Conservation (phyloP, 148 eudicot genomes). For the Silene uniflora region DNA sequence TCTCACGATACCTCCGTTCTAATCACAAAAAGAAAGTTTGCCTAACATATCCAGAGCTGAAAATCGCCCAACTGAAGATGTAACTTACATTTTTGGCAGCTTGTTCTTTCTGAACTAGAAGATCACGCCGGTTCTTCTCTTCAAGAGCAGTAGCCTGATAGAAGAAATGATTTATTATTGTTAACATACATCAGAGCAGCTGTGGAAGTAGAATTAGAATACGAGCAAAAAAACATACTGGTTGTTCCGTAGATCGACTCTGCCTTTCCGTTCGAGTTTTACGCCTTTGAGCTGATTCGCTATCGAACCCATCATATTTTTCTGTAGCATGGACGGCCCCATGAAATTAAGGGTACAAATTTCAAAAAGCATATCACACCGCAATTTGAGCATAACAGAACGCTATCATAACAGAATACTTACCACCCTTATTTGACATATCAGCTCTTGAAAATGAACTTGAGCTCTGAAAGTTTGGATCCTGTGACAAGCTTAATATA, state of each 20-base stretch:
- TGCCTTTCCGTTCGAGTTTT: slow-evolving; percentile 86
- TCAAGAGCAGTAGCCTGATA: slow-evolving; percentile 88
- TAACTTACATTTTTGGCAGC: slow-evolving; percentile 76
- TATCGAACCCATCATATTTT: slow-evolving; percentile 35
- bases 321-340: slow-evolving; percentile 27
- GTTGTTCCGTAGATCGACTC: slow-evolving; percentile 76
- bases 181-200: not conserved
- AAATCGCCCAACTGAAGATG: slow-evolving; percentile 5
- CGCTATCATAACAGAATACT: slow-evolving; percentile 15
- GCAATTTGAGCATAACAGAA: slow-evolving; percentile 6
- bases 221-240: slow-evolving; percentile 46
- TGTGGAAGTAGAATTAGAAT: not conserved
- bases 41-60: not conserved
- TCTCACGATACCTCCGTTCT: not conserved
- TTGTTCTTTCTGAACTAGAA: slow-evolving; percentile 83
- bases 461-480: slow-evolving; percentile 40
- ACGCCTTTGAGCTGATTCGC: slow-evolving; percentile 70
- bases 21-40: not conserved
- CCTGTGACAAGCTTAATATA: slow-evolving; percentile 39
- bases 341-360: slow-evolving; percentile 3
- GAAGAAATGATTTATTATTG: slow-evolving; percentile 16
- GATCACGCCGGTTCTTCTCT: slow-evolving; percentile 87
- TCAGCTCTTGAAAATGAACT: slow-evolving; percentile 26
- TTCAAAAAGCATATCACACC: not conserved
- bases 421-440: slow-evolving; percentile 29